Evolutionary conservation across 768 basidiomycete genomes (phyloP).

Genomic region (Arthromyces matolae): DNA sequence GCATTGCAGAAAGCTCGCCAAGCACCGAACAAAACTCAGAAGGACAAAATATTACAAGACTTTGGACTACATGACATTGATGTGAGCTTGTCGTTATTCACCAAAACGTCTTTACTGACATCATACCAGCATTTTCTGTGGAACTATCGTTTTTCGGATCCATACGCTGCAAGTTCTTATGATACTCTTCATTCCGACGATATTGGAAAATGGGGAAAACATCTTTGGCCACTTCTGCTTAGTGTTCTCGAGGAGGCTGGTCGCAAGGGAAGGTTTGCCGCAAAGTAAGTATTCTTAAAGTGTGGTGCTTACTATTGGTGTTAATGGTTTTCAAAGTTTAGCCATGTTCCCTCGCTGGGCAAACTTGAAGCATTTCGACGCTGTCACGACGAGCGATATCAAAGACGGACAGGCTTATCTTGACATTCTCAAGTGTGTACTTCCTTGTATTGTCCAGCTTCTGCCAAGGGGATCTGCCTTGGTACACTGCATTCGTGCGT

Average conservation of each 20-base stretch:
- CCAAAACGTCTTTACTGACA: slow-evolving; percentile 3
- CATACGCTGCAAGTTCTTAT: slow-evolving; percentile 22
- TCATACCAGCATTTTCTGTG: slow-evolving; percentile 25
- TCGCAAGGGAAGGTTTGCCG: slow-evolving; percentile 13
- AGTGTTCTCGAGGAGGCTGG: slow-evolving; percentile 16
- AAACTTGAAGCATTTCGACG: slow-evolving; percentile 27
- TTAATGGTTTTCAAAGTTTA: slow-evolving; percentile 19
- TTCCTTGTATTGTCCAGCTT: slow-evolving; percentile 25
- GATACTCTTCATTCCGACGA: slow-evolving; percentile 26
- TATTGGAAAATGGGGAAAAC: slow-evolving; percentile 26
- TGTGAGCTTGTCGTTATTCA: slow-evolving; percentile 15
- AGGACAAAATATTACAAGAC: slow-evolving; percentile 18
- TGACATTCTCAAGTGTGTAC: too few species aligned
- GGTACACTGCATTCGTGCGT: slow-evolving; percentile 23
- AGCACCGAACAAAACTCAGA: slow-evolving; percentile 7
- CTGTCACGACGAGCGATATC: slow-evolving; percentile 23
- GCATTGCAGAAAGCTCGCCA: slow-evolving; percentile 13
- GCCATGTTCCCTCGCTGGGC: slow-evolving; percentile 24
- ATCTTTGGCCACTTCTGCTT: slow-evolving; percentile 19
- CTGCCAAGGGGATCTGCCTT: slow-evolving; percentile 23
- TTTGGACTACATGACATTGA: slow-evolving; percentile 20
- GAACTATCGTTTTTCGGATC: slow-evolving; percentile 22
- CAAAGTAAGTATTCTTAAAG: slow-evolving; percentile 14
- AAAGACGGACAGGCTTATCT: slow-evolving; percentile 25
- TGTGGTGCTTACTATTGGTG: neutral